Base-by-base conservation (phyloP, 129 eudicot species). In the Flaveria sonorensis region DNA sequence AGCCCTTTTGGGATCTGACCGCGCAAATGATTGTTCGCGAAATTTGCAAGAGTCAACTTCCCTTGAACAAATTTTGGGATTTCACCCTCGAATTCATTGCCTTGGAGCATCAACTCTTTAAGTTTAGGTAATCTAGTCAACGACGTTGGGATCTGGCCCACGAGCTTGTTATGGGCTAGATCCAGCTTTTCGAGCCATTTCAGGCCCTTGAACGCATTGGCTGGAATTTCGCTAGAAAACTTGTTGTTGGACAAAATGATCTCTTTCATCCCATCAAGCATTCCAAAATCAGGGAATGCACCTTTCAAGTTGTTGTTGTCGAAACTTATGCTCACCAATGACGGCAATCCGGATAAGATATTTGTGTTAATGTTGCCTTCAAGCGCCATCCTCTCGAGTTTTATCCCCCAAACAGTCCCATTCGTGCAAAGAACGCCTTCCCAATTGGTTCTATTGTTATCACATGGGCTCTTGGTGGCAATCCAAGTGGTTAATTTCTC, bases 1-100 rank as follows among this genome's bases (percentile, higher is more conserved):
- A 94, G 86, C 72, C 52, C 66, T 6, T 50, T 13, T 1, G 99
- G 99, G 74, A 95, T 88, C 11, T 45, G 80, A 8, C 99, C 99
- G 3, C 46, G 73, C 48, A 94, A 78, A 28, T 74, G 45, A 67
- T 94, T 94, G 85, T 87, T 70, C 10, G 98, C 85, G 3, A 87
- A 84, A 72, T 87, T 86, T 7, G 84, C 78, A n/a, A 4, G 2
- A 4, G 52, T 84, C 42, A 86, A 15, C 53, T 52, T 80, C 10
- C 68, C 77, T 19, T 28, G 77, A 10, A 13, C 19, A 67, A 94
- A 86, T n/a, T 48, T 43, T 0, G 98, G 97, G 12, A 91, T 78
- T 32, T 68, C 50, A 1, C 98, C 97, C 21, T 73, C 83, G 13
- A 95, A 89, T 16, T 56, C 60, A 73, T 95, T 95, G 24, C 82